phyloP scores from a whole-genome alignment of 2,329 filamentous ascomycete genomes.

The Aspergillus amoenus region DNA sequence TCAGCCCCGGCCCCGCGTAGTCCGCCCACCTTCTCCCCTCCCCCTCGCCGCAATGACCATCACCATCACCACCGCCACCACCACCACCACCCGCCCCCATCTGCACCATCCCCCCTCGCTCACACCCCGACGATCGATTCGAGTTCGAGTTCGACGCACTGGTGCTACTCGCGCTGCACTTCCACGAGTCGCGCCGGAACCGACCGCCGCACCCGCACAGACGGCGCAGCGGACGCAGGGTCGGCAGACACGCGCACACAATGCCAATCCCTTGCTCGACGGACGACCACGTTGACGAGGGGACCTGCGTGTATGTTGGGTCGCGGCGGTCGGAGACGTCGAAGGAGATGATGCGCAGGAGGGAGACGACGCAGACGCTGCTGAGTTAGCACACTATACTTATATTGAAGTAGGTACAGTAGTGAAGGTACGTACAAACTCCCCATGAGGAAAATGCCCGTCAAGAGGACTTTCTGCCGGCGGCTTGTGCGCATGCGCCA shows the following conservation, averaged over 20 bases:
- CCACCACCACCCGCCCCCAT: too few relatives aligned
- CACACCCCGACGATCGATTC: background rate
- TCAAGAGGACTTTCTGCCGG: constrained; percentile 25
- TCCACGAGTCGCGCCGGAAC: background rate
- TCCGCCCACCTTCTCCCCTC: too few relatives aligned
- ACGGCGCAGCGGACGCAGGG: constrained; percentile 21
- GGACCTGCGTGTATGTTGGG: constrained; percentile 17
- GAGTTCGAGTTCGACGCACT: too few relatives aligned
- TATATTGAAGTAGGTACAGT: too few relatives aligned
- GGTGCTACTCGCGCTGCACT: background rate
- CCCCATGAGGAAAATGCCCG: constrained; percentile 25
- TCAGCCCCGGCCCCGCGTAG: too few relatives aligned
- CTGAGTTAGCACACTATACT: too few relatives aligned
- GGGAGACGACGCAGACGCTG: constrained; percentile 27
- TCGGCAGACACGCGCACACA: constrained; percentile 29
- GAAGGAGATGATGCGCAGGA: constrained; percentile 26
- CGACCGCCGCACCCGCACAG: background rate
- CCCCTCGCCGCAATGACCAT: too few relatives aligned
- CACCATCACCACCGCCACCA: too few relatives aligned
- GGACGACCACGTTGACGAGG: constrained; percentile 27
- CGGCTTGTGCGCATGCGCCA: constrained; percentile 23
- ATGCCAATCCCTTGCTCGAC: constrained; percentile 31
- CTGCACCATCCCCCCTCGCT: too few relatives aligned
- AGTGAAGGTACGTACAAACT: constrained; percentile 18
- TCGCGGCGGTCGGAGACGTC: constrained; percentile 11